A percentile compares a stretch with the other conserved stretches of the same genome.
These are phyloP conservation scores for Capsicum baccatum DNA, from an alignment of 257 asterid genomes.

Conservation along the genomic window DNA sequence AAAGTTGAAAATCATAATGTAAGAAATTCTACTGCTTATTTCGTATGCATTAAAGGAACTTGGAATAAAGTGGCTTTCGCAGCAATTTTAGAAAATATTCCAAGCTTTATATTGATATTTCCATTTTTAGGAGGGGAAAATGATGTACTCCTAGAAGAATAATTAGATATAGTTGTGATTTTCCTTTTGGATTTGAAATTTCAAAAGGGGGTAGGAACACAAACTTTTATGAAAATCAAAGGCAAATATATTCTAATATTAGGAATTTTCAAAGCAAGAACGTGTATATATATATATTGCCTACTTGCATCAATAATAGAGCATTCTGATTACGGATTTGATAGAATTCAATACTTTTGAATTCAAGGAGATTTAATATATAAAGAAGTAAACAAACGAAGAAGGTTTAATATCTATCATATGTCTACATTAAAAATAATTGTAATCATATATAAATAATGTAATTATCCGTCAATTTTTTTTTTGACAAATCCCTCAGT, in stretches of 20 bases:
- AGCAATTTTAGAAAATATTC: background rate
- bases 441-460: no score
- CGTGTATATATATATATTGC: background rate
- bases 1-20: conserved; percentile 10
- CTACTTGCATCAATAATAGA: background rate
- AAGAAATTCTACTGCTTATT: background rate
- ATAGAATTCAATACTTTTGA: fast-evolving
- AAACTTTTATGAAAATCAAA: background rate
- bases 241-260: background rate
- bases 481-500: no score
- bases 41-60: background rate
- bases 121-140: background rate
- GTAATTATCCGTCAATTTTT: no score
- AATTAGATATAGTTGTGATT: background rate
- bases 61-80: background rate
- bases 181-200: conserved; percentile 1
- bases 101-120: background rate
- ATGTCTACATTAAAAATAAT: no score
- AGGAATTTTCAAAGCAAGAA: conserved; percentile 5
- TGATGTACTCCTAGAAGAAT: background rate
- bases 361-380: no score
- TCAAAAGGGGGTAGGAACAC: background rate
- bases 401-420: no score
- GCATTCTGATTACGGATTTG: background rate
- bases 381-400: no score